Evolutionary conservation across 768 basidiomycete species (phyloP).

Genomic region (Leucosporidium scottii): DNA sequence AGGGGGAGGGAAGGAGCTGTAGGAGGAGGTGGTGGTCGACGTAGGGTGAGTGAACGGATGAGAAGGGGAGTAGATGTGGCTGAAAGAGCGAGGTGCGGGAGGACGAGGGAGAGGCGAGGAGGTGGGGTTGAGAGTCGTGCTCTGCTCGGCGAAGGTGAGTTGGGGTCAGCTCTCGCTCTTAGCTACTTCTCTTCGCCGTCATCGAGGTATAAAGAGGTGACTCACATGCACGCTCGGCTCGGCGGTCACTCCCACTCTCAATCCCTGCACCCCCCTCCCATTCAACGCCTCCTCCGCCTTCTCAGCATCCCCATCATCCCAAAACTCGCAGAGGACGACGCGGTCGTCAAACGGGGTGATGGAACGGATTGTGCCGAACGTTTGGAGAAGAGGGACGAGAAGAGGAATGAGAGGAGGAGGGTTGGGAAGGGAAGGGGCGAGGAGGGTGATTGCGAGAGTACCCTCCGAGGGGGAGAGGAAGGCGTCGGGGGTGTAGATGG

Average conservation of each 20-base stretch:
- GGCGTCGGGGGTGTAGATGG: not conserved
- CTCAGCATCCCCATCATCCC: slow-evolving; percentile 56
- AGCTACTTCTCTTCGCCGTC: too few relatives aligned
- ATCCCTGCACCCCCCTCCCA: slow-evolving; percentile 48
- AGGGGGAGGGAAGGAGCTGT: too few relatives aligned
- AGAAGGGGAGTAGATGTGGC: too few relatives aligned
- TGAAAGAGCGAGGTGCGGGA: too few relatives aligned
- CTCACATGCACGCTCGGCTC: slow-evolving; percentile 35
- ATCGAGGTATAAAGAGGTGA: not conserved
- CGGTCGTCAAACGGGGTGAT: not conserved
- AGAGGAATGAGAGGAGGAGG: slow-evolving; percentile 34
- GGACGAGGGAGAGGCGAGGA: too few relatives aligned
- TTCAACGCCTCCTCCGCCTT: slow-evolving; percentile 52
- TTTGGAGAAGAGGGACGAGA: slow-evolving; percentile 42
- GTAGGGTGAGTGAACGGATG: too few relatives aligned
- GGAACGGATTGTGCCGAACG: slow-evolving; percentile 27
- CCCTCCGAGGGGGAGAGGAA: slow-evolving; percentile 27
- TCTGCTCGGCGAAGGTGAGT: too few relatives aligned
- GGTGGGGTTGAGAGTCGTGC: too few relatives aligned
- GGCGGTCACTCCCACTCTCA: slow-evolving; percentile 49
- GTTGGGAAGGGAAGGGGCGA: not conserved
- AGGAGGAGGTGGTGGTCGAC: too few relatives aligned
- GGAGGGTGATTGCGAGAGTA: slow-evolving; percentile 16
- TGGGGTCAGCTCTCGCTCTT: too few relatives aligned
- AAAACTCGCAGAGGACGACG: slow-evolving; percentile 61